Evolutionary conservation across 129 eudicot genomes (phyloP).

Genomic region (Heracleum sosnowskyi): DNA sequence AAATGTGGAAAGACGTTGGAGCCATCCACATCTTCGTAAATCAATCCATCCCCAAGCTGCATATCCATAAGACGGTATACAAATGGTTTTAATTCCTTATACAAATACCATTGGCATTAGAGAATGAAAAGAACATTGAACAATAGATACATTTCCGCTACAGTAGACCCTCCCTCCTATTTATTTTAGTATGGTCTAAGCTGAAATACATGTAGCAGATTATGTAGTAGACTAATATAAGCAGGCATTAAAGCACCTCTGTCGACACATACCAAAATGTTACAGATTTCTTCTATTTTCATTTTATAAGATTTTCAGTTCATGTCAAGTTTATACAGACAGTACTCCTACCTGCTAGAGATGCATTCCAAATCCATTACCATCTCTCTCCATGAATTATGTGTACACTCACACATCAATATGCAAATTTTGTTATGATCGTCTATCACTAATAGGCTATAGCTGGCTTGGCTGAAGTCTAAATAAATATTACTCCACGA

Average conservation of each 20-base stretch:
- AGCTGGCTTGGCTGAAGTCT: neutral
- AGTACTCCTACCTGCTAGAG: neutral
- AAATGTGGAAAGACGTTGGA: slow-evolving; percentile 69
- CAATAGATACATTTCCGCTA: neutral
- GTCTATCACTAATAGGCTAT: neutral
- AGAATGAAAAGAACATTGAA: neutral
- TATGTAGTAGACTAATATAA: neutral
- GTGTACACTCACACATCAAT: neutral
- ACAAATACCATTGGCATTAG: neutral
- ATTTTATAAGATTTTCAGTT: neutral
- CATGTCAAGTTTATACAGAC: neutral
- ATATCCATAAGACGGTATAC: neutral
- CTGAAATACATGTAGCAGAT: neutral
- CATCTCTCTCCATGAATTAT: neutral
- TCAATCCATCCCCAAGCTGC: slow-evolving; percentile 89
- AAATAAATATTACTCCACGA: neutral
- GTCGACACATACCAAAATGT: neutral
- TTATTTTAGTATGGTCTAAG: neutral
- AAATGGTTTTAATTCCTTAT: neutral
- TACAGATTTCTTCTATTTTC: neutral
- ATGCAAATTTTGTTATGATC: neutral
- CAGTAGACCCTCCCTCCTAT: neutral
- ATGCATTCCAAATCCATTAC: neutral
- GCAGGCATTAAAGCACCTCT: neutral
- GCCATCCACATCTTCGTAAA: slow-evolving; percentile 70